Percentiles rank a stretch among this genome's conserved stretches.
Evolutionary conservation across 1,284 basidiomycete genomes (phyloP).

Genomic region (Malassezia japonica): DNA sequence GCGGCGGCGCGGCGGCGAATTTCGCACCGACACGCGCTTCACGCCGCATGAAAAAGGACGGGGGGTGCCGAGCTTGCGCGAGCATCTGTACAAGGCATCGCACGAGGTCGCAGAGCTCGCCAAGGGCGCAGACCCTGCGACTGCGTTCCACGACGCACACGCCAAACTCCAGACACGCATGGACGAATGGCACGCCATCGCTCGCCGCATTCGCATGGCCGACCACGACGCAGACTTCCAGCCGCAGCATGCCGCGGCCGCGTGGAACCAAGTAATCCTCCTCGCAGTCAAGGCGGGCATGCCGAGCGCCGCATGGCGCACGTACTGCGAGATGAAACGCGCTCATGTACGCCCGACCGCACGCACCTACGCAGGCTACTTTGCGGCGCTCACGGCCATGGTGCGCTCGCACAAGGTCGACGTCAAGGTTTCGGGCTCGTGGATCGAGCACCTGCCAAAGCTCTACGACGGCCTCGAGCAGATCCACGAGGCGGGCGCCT

Average conservation of each 20-base stretch:
- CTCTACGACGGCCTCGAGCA: slow-evolving; percentile 2
- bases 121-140: neutral
- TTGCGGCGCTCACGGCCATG: slow-evolving; percentile 1
- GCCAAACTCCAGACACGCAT: slow-evolving; percentile 2
- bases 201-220: neutral
- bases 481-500: neutral
- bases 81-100: slow-evolving; percentile 9
- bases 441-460: slow-evolving; percentile 3
- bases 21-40: slow-evolving; percentile 11
- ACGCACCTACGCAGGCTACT: slow-evolving; percentile 10
- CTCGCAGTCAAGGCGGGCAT: slow-evolving; percentile 6
- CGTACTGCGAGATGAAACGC: slow-evolving; percentile 14
- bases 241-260: slow-evolving; percentile 10
- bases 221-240: neutral
- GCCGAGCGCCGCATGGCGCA: slow-evolving; percentile 9
- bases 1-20: slow-evolving; percentile 7
- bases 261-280: slow-evolving; percentile 18
- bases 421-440: neutral
- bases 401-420: neutral
- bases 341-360: slow-evolving; percentile 6
- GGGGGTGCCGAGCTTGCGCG: slow-evolving; percentile 2
- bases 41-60: neutral
- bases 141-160: slow-evolving; percentile 4
- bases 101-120: slow-evolving; percentile 5
- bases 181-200: slow-evolving; percentile 8